Evolutionary conservation across 305 asterid species (phyloP), one percentile per base, ranked within the genome.

Genomic region (Plantago lanceolata): DNA sequence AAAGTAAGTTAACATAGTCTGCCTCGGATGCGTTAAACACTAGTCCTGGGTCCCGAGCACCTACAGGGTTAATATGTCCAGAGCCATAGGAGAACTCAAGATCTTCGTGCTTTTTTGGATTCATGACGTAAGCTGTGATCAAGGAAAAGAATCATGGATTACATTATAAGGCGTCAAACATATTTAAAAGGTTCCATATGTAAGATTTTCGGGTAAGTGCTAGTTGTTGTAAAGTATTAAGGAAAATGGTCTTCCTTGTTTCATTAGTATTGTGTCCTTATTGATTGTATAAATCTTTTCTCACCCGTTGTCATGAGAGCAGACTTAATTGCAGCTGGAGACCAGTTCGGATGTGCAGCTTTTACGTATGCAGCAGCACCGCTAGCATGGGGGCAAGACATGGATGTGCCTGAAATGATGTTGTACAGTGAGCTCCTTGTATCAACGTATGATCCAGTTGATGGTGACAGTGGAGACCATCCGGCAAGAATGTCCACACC

Each of bases 401-500:
- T 80, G 70, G 93, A 81, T 19, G 93, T 82, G 56, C 89, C 93
- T 4, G 93, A 82, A 4, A 78, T 53, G 53, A 85, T 75, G 69
- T 81, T 85, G 76, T 71, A 85, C 61, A 75, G 69, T 5, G 79
- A 70, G 73, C 75, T 71, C 56, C 85, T 68, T 19, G 51, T 54
- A 68, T 83, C 93, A 4, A 0, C 75, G 5, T 58, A 6, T 50
- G 29, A 63, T 55, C 53, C 31, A 2, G 88, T 65, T 0, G 87
- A 75, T 19, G 81, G 73, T 9, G 82, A 69, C 16, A 63, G 9
- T 0, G 88, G 88, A 17, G 89, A 75, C 85, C 85, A 82, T 14
- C 85, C 89, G 3, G 89, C 93, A 14, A 82, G 84, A 62, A 85
- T 85, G 67, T 82, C 87, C 66, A 85, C 85, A 5, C 89, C 93